Base-by-base conservation (phyloP, 345 rosid genomes). In the Aquilaria malaccensis region DNA sequence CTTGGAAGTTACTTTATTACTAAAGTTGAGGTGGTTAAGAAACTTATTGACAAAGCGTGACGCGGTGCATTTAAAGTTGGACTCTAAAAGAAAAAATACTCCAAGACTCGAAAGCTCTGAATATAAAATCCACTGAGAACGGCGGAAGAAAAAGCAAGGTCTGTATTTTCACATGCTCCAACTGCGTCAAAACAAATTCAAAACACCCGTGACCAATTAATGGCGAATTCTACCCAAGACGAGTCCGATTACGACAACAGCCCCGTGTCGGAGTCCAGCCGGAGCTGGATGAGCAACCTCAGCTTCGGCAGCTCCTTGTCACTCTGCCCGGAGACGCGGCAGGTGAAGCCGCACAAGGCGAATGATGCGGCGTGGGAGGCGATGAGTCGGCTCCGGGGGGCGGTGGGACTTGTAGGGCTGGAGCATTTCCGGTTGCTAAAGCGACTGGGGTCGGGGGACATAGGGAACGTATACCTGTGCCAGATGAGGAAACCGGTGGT, bases 381-480 rank as follows among this genome's bases (percentile, higher is more conserved):
- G 66, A 85, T 92, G 77, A 81, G 76, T 58, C 74, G 77, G 57
- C 83, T 92, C 2, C 74, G 81, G 46, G 64, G 70, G 11, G 70
- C 74, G 32, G 65, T 61, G n/a, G 95, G 95, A 32, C 79, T 84
- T 22, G 81, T 93, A 9, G 89, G 97, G 60, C 86, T 93, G 33
- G 91, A 93, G 59, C 91, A 89, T 64, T 93, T 93, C 61, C 79
- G 82, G 43, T 85, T 93, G 14, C 79, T 89, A 13, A 87, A 83
- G 50, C 86, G 97, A 33, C 70, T 89, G 9, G 98, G 98, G 10
- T 85, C 97, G 63, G 97, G 98, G 0, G 98, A 93, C 65, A 66
- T 89, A 9, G 98, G 98, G 9, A 93, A 87, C 60, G 97, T 93
- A 31, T 93, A 93, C 58, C 96, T 93, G 9, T 89, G 98, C 66